Percentiles rank a stretch among this genome's conserved stretches.
These are phyloP conservation scores for Panicum virgatum DNA, from an alignment of 202 grass and related monocot species.

Conservation along the genomic window DNA sequence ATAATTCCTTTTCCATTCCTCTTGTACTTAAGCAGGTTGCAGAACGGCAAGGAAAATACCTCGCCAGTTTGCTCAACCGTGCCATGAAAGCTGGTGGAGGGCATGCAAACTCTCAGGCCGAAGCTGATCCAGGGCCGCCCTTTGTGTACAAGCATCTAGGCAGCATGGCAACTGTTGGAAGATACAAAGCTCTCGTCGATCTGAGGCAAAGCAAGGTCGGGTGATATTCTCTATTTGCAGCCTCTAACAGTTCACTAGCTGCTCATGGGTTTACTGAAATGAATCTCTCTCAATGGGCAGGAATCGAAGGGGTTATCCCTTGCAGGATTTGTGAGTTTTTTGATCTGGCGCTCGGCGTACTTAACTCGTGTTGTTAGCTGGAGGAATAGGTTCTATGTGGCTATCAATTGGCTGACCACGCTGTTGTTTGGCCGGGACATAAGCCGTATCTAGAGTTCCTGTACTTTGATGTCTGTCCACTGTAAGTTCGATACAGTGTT, in stretches of 20 bases:
- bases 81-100: conserved; percentile 75
- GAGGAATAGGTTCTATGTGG: conserved; percentile 97
- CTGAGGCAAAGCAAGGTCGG: conserved; percentile 90
- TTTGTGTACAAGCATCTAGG: conserved; percentile 96
- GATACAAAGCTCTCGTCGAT: conserved; percentile 97
- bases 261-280: conserved; percentile 11
- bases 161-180: conserved; percentile 94
- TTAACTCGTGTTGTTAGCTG: conserved; percentile 92
- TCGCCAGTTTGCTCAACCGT: conserved; percentile 62
- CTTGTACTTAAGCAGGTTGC: conserved; percentile 66
- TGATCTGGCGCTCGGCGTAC: conserved; percentile 95
- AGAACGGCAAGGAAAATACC: conserved; percentile 86
- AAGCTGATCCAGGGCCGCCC: conserved; percentile 61
- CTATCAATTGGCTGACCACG: conserved; percentile 93
- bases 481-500: neutral
- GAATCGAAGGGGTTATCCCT: conserved; percentile 80
- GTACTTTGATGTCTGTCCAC: neutral
- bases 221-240: conserved; percentile 12
- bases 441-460: conserved; percentile 67
- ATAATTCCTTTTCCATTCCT: conserved; percentile 4
- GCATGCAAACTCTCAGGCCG: conserved; percentile 52
- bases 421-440: conserved; percentile 86
- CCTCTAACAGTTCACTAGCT: neutral
- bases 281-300: conserved; percentile 45
- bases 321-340: conserved; percentile 84